Evolutionary conservation across 1,139 yeast species (phyloP), one percentile per base, ranked within the genome.

Genomic region (Candida sp.): DNA sequence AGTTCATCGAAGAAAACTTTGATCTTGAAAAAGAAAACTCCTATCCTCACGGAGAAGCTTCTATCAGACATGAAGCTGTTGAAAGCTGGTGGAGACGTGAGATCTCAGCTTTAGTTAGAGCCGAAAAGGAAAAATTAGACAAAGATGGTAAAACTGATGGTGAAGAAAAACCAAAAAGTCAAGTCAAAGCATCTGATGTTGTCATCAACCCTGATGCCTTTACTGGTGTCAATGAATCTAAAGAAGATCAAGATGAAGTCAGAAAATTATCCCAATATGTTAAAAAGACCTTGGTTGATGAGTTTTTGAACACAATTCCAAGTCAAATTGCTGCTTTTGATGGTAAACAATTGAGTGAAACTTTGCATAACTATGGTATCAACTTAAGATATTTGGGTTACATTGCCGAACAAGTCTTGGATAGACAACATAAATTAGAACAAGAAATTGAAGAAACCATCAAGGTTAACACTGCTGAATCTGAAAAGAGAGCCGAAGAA

Each of bases 11-110:
- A 46, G 61, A 69, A 25, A 57, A 82, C 57, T 82, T 59, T 58
- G 65, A 68, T 11, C 63, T 62, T 3, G 68, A 64, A 11, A 63
- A 62, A 22, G 66, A 66, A 11, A 52, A 61, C n/a, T 73, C 83
- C 7, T 91, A 91, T 61, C 97, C 97, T 23, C 97, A 89, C 60
- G 77, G 79, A 49, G 88, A 89, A 66, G 73, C 87, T 15, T 77
- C 87, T 32, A 57, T 93, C 41, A 83, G 99, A 69, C 84, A 82
- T 49, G 98, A 93, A 67, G 93, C 96, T 9, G 81, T 93, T 42
- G 91, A 84, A 54, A 88, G 84, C 56, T 91, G 96, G 96, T 89
- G 95, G 86, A 79, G 79, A 57, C 66, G 81, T 52, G 81, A 84
- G 57, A 77, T 84, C 7, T 80, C 86, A 21, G 76, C 71, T 22